Base-by-base conservation (phyloP, 257 asterid genomes). In the Solanum verrucosum region DNA sequence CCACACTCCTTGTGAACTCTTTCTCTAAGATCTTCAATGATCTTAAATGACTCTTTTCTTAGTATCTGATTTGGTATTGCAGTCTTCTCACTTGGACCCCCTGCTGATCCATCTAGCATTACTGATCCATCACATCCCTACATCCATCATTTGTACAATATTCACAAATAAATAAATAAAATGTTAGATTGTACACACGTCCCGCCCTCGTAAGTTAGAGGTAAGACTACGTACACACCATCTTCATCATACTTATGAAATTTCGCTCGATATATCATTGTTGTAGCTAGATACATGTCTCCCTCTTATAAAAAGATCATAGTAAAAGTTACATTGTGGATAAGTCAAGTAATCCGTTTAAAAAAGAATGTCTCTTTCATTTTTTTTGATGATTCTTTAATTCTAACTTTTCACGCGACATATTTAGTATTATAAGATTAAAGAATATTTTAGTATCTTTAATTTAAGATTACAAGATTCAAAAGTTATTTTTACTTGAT, bases 61-160 rank as follows among this genome's bases (percentile, higher is more conserved):
- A 93, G 89, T 10, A 88, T 92, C 86, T 90, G 70, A 71, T 93
- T 93, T 20, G 95, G 95, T 0, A 92, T 92, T 3, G 95, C 93
- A 5, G 71, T 4, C 75, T 90, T 89, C 27, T 93, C 93, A 31
- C 92, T 37, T 10, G 91, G 93, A 14, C 91, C 93, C 13, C 92
- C 91, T 3, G 92, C 93, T 12, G 93, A 90, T 44, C 93, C 93
- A 81, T 89, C 90, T 14, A 92, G 88, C 81, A 92, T 84, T 59
- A 92, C 92, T n/a, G 93, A 92, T 6, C 87, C 91, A 31, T 89
- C 93, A 59, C 92, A 91, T 1, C 92, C 93, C 93, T 91, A 78
- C 59, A 67, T 40, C 83, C 68, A 65, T 38, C 83, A 74, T 21
- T 74, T 35, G 16, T 74, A 23, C 20, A 63, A 63, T 63, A 75